Evolutionary conservation across 495 filamentous ascomycete species (phyloP).

Genomic region (Hypoxylon lienhwacheense): DNA sequence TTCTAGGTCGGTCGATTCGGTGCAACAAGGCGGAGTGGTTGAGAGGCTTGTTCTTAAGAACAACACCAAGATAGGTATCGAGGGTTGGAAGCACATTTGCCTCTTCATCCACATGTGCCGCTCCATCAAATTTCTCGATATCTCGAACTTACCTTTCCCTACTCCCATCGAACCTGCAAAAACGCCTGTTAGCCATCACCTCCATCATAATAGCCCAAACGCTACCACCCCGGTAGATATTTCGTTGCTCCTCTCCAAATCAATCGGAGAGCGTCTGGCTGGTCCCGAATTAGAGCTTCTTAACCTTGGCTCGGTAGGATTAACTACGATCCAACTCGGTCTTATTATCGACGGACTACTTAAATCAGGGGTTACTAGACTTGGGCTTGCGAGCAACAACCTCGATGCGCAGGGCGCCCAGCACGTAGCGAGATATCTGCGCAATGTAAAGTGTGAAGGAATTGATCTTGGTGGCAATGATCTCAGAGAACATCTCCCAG

Average conservation of each 20-base stretch:
- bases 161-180: constrained; percentile 36
- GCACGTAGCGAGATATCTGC: constrained; percentile 74
- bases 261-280: constrained; percentile 72
- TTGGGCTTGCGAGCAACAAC: constrained; percentile 80
- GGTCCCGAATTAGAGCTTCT: constrained; percentile 80
- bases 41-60: constrained; percentile 90
- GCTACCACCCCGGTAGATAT: constrained; percentile 34
- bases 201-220: constrained; percentile 18
- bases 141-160: constrained; percentile 86
- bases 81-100: constrained; percentile 90
- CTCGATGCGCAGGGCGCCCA: constrained; percentile 71
- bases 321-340: constrained; percentile 68
- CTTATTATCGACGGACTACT: constrained; percentile 74
- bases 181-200: constrained; percentile 23
- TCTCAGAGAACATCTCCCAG: constrained; percentile 64
- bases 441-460: constrained; percentile 76
- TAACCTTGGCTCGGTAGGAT: constrained; percentile 75
- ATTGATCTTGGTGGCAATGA: constrained; percentile 95
- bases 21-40: constrained; percentile 65
- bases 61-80: constrained; percentile 75
- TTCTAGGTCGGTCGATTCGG: constrained; percentile 35
- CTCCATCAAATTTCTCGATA: constrained; percentile 81
- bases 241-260: constrained; percentile 63
- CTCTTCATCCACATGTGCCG: constrained; percentile 88
- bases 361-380: constrained; percentile 70